Evolutionary conservation across 2,329 filamentous ascomycete species (phyloP), one percentile per base, ranked within the genome.

Genomic region (Ciborinia camelliae): DNA sequence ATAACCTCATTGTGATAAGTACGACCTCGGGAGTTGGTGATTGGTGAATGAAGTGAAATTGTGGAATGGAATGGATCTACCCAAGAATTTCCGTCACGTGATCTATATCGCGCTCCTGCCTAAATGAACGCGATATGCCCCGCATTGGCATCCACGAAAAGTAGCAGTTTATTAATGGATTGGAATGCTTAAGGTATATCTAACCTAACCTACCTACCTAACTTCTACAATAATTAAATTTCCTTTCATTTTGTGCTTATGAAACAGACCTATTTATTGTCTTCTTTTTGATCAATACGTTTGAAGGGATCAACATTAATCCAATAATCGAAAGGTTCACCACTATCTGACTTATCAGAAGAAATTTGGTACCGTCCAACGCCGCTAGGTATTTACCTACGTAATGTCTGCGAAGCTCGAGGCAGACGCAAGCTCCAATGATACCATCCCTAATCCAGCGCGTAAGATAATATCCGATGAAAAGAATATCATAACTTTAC

Each of bases 401-500:
- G n/a, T n/a, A n/a, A 63, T 63, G 62, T 47, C 52, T 51, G 52
- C 35, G 39, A 23, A 20, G 35, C 35, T 53, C 35, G 48, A 53
- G 35, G 53, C 26, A 12, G 37, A 62, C 8, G 20, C 35, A 32
- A 23, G 5, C 37, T 41, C 47, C 28, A 52, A 20, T 14, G 39
- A 20, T 43, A 57, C 18, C 28, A n/a, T 63, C 43, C 41, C 52
- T 4, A 35, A 53, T 32, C 43, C 62, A 37, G 32, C 45, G 14
- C 52, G 26, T 15, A 37, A 30, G 14, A 41, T 50, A 28, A 51
- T 32, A 48, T 18, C 18, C 20, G 35, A 59, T 39, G 37, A 45
- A 39, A 30, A 23, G 10, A 58, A 28, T 18, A 59, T 23, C 23
- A 37, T 73, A 20, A 72, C 82, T 39, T 64, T 74, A 43, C 70